Base-by-base conservation (phyloP, 2,329 filamentous ascomycete genomes). In the Phialophora macrospora region DNA sequence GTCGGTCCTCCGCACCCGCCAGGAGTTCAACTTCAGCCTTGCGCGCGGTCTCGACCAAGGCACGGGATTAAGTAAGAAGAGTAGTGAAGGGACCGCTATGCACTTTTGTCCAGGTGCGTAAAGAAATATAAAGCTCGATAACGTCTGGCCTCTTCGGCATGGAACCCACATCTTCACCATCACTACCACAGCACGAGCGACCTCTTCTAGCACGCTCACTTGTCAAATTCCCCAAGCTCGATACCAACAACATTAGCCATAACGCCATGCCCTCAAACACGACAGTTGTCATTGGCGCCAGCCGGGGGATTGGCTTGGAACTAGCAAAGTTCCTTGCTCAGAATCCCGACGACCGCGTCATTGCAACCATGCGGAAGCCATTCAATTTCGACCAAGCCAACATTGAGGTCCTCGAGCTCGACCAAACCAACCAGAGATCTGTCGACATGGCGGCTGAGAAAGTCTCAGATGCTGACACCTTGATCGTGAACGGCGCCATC, bases 341-440 rank as follows among this genome's bases (percentile, higher is more conserved):
- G 12, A 54, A 26, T n/a, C 60, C 63, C 4, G 34, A 62, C 20
- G 14, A 55, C 32, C 60, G 49, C 24, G 59, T 66, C 24, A 34
- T 66, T 26, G 63, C 63, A 26, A 66, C 63, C 26, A 62, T 66
- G 59, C 63, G 59, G 32, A 62, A 54, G 32, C 54, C 59, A 24
- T 55, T 59, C 48, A 44, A 38, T 17, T 28, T 62, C 12, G 56
- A 49, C 28, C 7, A 20, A 26, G 24, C 54, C 20, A 66, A 66
- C 20, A 30, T 62, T 48, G n/a, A 62, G 12, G 59, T 62, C 26
- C 34, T 62, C 32, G 41, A 54, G 17, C 59, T 66, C 54, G 63
- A 62, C 59, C 59, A 62, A 32, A 62, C 52, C 17, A 60, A 59
- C 26, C 46, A 60, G 41, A 32, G 26, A 28, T 62, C 59, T 3